Evolutionary conservation across 179 eudicot genomes (phyloP), one percentile per base, ranked within the genome.

Genomic region (Spergularia azorica): DNA sequence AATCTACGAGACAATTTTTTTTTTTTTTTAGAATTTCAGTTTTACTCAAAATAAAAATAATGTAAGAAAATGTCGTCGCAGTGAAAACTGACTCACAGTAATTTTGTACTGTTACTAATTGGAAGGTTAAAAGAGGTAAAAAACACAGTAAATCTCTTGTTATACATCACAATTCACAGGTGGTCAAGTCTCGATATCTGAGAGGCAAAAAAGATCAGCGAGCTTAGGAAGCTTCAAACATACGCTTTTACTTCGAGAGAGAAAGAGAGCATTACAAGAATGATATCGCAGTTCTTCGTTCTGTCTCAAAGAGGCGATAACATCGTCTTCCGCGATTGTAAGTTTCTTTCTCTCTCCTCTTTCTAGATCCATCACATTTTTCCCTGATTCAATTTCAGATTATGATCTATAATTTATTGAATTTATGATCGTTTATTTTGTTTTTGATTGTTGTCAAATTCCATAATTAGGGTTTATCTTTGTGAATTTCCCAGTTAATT

Each of bases 231-330:
- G 48, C 9, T 7, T 18, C 2, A 58, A 16, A 58, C 62, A 58
- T 9, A 58, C n/a, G 9, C 2, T 4, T n/a, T 8, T 58, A 14
- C 62, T 2, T 58, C 62, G 18, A 58, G 18, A 62, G 60, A 13
- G 62, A 14, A n/a, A 66, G 2, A 66, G 54, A 52, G 73, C n/a
- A 69, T 8, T 2, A 0, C 0, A 56, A 85, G 9, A 36, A 93
- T 93, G 97, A 93, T 95, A 76, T 95, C 98, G 3, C 98, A 93
- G 78, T 93, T 91, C 87, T 95, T 91, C 81, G 97, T 95, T 62
- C 89, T 93, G 52, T 91, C 97, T 9, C 97, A 95, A 75, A 84
- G 98, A 84, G 98, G 97, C 82, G 97, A 95, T 67, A 93, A 91
- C 84, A 93, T 95, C 81, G 97, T 95, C 82, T 95, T 95, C 74